Evolutionary conservation across 2,329 filamentous ascomycete genomes (phyloP).

Genomic region (Zopfia rhizophila): DNA sequence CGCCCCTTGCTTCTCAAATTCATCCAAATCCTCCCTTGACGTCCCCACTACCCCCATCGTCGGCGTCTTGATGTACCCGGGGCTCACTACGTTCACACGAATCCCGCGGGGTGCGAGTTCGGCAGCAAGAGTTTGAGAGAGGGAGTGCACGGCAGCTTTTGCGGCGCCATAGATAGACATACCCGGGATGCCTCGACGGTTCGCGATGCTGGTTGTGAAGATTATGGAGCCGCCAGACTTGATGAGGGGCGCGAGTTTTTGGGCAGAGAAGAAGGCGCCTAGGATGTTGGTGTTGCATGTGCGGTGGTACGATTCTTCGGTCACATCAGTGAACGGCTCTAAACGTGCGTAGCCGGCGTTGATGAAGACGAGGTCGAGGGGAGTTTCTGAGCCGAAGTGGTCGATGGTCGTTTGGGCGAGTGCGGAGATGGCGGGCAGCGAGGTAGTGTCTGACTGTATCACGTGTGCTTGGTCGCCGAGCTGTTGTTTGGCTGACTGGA

Average conservation of each 20-base stretch:
- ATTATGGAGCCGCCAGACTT: slow-evolving; percentile 76
- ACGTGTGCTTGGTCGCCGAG: slow-evolving; percentile 2
- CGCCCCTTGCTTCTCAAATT: slow-evolving; percentile 6
- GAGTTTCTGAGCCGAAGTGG: slow-evolving; percentile 4
- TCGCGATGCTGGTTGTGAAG: slow-evolving; percentile 71
- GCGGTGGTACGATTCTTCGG: slow-evolving; percentile 6
- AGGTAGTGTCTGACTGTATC: slow-evolving; percentile 11
- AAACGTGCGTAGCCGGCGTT: slow-evolving; percentile 14
- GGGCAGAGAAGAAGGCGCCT: slow-evolving; percentile 9
- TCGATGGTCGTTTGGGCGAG: background rate
- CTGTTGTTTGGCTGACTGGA: slow-evolving; percentile 10
- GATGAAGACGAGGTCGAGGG: slow-evolving; percentile 14
- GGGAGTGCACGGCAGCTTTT: slow-evolving; percentile 87
- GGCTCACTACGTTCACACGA: slow-evolving; percentile 15
- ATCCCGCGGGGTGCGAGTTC: slow-evolving; percentile 7
- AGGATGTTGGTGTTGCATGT: slow-evolving; percentile 12
- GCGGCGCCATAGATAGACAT: slow-evolving; percentile 94
- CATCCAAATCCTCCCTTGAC: slow-evolving; percentile 7
- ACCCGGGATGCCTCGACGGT: slow-evolving; percentile 72
- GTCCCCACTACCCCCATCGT: slow-evolving; percentile 11
- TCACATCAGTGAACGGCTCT: slow-evolving; percentile 4
- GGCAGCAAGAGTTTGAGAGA: slow-evolving; percentile 51
- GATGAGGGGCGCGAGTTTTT: slow-evolving; percentile 9
- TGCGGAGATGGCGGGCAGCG: slow-evolving; percentile 1
- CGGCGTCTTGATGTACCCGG: slow-evolving; percentile 16